A percentile compares a stretch with the other conserved stretches of the same genome.
These are phyloP conservation scores for Sclerotiophoma versabilis DNA, from an alignment of 2,329 filamentous ascomycete species.

Conservation along the genomic window DNA sequence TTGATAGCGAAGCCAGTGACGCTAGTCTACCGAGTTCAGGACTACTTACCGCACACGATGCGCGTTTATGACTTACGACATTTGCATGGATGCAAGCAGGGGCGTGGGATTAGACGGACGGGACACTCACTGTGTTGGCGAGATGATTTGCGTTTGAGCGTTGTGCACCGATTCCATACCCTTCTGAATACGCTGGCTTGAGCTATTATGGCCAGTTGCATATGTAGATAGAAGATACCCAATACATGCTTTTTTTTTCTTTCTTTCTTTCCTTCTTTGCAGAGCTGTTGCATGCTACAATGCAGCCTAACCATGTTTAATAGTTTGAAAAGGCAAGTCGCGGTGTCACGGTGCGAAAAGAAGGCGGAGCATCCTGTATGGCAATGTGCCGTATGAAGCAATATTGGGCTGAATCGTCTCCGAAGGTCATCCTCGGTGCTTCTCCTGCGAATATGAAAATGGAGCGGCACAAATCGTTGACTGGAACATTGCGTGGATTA, in stretches of 20 bases:
- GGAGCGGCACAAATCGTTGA: too few relatives aligned
- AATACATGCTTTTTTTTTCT: not conserved
- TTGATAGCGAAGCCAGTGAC: conserved; percentile 5
- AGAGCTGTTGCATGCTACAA: too few relatives aligned
- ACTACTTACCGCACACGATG: too few relatives aligned
- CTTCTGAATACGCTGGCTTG: not conserved
- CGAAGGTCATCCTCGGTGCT: too few relatives aligned
- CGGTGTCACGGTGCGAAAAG: too few relatives aligned
- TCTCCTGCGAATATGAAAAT: too few relatives aligned
- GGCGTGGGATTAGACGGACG: not conserved
- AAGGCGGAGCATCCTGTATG: too few relatives aligned
- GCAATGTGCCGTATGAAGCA: too few relatives aligned
- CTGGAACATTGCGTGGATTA: too few relatives aligned
- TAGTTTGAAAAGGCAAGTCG: too few relatives aligned
- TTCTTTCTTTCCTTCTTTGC: not conserved
- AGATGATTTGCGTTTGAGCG: not conserved
- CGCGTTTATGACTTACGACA: not conserved
- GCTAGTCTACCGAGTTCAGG: not conserved
- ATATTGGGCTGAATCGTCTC: too few relatives aligned
- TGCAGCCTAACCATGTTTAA: too few relatives aligned
- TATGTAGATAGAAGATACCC: conserved; percentile 27
- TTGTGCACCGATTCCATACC: not conserved
- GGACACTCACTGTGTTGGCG: not conserved
- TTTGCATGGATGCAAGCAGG: not conserved
- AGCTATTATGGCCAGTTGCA: not conserved